A percentile compares a stretch with the other conserved stretches of the same genome.
phyloP scores from a whole-genome alignment of 257 asterid species.

The Solanum rostratum region DNA sequence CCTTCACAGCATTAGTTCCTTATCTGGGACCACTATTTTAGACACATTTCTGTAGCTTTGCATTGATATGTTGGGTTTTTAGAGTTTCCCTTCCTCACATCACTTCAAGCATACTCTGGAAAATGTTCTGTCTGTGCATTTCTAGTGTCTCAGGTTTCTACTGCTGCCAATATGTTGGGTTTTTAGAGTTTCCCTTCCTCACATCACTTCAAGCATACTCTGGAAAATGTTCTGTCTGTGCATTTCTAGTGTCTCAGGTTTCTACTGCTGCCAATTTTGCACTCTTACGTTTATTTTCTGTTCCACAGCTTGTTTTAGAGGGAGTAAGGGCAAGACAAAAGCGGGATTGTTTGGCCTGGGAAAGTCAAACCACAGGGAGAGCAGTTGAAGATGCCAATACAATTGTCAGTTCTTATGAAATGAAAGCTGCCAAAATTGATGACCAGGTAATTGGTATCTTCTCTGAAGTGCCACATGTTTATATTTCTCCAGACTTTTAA shows the following conservation, averaged over 20 bases:
- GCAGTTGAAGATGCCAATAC: constrained; percentile 49
- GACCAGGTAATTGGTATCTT: constrained; percentile 57
- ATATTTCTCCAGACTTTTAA: not conserved
- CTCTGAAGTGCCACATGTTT: not conserved
- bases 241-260: not conserved
- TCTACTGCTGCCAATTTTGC: not conserved
- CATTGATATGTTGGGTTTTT: not conserved
- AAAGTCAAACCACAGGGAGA: constrained; percentile 52
- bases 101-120: not conserved
- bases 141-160: not conserved
- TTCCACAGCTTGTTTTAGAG: constrained; percentile 79
- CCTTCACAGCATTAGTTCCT: not conserved
- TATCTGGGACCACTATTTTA: not conserved
- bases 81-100: not conserved
- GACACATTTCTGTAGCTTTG: not conserved
- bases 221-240: not conserved
- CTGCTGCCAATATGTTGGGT: not conserved
- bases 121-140: not conserved
- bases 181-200: not conserved
- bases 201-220: not conserved
- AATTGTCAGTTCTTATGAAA: constrained; percentile 42
- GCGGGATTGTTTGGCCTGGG: constrained; percentile 48
- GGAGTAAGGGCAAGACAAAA: constrained; percentile 66
- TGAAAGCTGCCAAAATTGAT: constrained; percentile 67
- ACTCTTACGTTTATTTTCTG: constrained; percentile 5